Conservation (phyloP, 2,329 filamentous ascomycete species). For the Parastagonospora nodorum region DNA sequence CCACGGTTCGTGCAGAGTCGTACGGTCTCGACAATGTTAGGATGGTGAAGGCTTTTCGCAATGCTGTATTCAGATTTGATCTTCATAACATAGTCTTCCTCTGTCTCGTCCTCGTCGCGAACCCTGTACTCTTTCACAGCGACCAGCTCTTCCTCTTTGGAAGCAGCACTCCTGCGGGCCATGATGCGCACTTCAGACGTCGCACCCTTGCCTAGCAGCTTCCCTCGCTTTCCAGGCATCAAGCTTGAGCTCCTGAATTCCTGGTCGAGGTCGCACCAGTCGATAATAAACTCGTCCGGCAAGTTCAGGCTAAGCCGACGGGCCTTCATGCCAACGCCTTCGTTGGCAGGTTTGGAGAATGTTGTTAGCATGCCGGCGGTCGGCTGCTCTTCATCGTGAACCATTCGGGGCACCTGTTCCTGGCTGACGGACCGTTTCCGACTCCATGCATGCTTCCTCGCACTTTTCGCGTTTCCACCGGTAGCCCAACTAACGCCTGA, state of each 20-base stretch:
- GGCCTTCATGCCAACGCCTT: conserved; percentile 76
- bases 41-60: conserved; percentile 81
- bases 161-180: conserved; percentile 67
- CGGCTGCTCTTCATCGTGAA: conserved; percentile 29
- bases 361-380: conserved; percentile 42
- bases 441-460: conserved; percentile 27
- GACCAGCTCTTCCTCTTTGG: conserved; percentile 67
- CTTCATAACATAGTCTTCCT: conserved; percentile 81
- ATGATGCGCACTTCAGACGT: conserved; percentile 84
- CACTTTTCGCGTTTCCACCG: conserved; percentile 17
- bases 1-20: conserved; percentile 74
- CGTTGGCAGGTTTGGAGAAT: conserved; percentile 58
- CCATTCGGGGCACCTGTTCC: conserved; percentile 36
- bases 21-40: conserved; percentile 83
- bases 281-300: conserved; percentile 75
- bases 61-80: conserved; percentile 92
- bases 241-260: conserved; percentile 72
- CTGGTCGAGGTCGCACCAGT: conserved; percentile 68
- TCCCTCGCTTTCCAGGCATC: conserved; percentile 72
- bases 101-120: conserved; percentile 70
- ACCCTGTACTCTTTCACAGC: conserved; percentile 88
- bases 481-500: conserved; percentile 39
- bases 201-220: conserved; percentile 79
- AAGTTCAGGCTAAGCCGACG: conserved; percentile 76
- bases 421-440: conserved; percentile 46